phyloP scores from a whole-genome alignment of 169 alveolate genomes.

The Cryptosporidium ubiquitum region DNA sequence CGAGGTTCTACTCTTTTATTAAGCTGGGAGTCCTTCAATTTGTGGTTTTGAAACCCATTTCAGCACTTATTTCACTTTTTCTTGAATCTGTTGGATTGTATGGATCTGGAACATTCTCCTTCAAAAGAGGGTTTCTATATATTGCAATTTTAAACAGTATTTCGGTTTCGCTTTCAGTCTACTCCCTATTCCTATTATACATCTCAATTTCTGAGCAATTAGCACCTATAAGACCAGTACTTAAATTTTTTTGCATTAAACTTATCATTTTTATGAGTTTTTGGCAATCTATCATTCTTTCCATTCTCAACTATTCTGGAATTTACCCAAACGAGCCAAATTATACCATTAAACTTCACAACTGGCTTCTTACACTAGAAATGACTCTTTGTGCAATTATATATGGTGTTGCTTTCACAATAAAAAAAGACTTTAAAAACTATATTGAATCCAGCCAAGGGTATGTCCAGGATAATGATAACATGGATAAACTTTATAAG shows the following conservation, averaged over 20 bases:
- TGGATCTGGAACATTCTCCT: slow-evolving; percentile 40
- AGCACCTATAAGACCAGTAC: slow-evolving; percentile 45
- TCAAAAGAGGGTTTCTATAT: slow-evolving; percentile 39
- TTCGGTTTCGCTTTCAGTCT: slow-evolving; percentile 47
- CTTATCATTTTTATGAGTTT: slow-evolving; percentile 50
- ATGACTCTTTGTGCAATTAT: slow-evolving; percentile 54
- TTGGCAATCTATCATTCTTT: slow-evolving; percentile 64
- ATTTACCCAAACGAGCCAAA: slow-evolving; percentile 35
- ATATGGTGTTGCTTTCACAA: slow-evolving; percentile 49
- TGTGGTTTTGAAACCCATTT: slow-evolving; percentile 43
- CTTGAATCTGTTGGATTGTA: slow-evolving; percentile 47
- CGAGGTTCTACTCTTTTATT: slow-evolving; percentile 50
- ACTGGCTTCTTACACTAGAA: slow-evolving; percentile 71
- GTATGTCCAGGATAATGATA: neutral
- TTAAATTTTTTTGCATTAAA: slow-evolving; percentile 56
- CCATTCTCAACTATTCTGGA: slow-evolving; percentile 8
- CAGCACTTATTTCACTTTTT: slow-evolving; percentile 35
- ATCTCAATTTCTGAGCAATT: slow-evolving; percentile 29
- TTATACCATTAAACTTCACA: slow-evolving; percentile 23
- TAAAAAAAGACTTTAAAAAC: slow-evolving; percentile 6
- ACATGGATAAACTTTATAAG: neutral
- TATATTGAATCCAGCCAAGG: neutral
- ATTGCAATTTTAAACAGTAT: slow-evolving; percentile 16
- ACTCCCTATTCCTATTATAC: slow-evolving; percentile 49
- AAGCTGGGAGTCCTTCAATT: slow-evolving; percentile 66